phyloP scores from a whole-genome alignment of 768 basidiomycete species.

The Rhodotorula paludigena region DNA sequence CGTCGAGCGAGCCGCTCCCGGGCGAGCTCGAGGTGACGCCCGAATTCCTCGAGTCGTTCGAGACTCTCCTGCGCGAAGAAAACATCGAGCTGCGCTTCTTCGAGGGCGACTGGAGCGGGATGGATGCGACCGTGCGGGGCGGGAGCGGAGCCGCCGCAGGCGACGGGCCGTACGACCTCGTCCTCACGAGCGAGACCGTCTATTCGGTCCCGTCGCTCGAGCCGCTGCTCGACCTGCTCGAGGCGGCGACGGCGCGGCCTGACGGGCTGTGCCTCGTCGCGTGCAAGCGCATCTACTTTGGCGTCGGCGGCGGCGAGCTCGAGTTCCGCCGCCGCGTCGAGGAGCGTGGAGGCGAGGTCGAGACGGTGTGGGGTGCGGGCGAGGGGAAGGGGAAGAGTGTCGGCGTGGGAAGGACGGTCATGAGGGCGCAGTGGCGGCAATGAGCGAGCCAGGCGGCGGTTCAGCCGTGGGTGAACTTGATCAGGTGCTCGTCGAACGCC shows the following conservation, averaged over 20 bases:
- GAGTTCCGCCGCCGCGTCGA: constrained; percentile 64
- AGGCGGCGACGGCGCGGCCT: constrained; percentile 11
- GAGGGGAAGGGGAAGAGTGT: constrained; percentile 32
- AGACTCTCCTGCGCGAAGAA: constrained; percentile 55
- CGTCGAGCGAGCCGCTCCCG: constrained; percentile 36
- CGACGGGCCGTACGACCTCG: constrained; percentile 52
- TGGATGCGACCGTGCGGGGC: constrained; percentile 25
- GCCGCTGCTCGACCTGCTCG: constrained; percentile 53
- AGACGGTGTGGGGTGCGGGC: constrained; percentile 52
- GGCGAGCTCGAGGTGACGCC: constrained; percentile 66
- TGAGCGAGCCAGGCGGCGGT: constrained; percentile 46
- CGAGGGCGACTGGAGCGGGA: constrained; percentile 67
- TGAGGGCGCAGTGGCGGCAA: constrained; percentile 58
- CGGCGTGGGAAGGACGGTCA: constrained; percentile 71
- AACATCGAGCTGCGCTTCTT: constrained; percentile 67
- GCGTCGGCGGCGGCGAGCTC: constrained; percentile 80
- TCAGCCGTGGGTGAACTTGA: constrained; percentile 35
- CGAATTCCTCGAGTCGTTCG: constrained; percentile 63
- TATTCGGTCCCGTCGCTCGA: constrained; percentile 65
- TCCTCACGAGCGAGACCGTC: constrained; percentile 89
- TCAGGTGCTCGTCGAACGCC: constrained; percentile 81
- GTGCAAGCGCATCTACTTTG: constrained; percentile 89
- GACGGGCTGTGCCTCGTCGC: constrained; percentile 63
- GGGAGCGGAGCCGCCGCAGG: not conserved
- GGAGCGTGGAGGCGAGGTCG: constrained; percentile 52